These are phyloP conservation scores for Fomitopsis palustris DNA, from an alignment of 1,284 basidiomycete species.

Conservation along the genomic window DNA sequence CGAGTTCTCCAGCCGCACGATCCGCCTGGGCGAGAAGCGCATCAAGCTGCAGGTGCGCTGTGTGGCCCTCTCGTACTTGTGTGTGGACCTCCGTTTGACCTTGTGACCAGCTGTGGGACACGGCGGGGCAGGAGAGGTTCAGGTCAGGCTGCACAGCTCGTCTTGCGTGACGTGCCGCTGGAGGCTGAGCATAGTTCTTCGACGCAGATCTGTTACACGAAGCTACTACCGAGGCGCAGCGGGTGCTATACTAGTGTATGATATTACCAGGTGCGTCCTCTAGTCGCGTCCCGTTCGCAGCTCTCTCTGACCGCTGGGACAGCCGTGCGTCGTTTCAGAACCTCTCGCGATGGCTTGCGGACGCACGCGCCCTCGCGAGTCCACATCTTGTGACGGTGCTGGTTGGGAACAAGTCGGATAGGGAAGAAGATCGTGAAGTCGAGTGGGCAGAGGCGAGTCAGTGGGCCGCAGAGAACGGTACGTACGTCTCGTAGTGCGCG, in stretches of 20 bases:
- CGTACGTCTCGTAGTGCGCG: background rate
- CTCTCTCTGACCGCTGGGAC: constrained; percentile 13
- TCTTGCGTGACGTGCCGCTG: background rate
- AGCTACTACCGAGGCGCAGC: constrained; percentile 97
- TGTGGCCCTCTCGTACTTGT: background rate
- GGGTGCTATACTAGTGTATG: constrained; percentile 93
- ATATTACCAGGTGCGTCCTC: constrained; percentile 84
- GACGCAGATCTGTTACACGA: constrained; percentile 84
- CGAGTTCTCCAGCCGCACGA: constrained; percentile 88
- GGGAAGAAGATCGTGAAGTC: constrained; percentile 92
- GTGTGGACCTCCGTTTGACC: background rate
- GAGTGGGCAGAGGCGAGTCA: constrained; percentile 91
- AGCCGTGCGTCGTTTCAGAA: constrained; percentile 82
- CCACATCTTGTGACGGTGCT: constrained; percentile 88
- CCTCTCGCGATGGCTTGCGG: constrained; percentile 85
- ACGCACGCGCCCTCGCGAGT: constrained; percentile 86
- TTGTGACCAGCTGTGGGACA: constrained; percentile 84
- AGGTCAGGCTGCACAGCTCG: constrained; percentile 44
- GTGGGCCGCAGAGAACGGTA: constrained; percentile 95
- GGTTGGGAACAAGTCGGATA: constrained; percentile 94
- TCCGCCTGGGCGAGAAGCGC: constrained; percentile 87
- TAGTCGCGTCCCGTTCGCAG: background rate
- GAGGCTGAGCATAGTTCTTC: background rate
- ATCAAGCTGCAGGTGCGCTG: constrained; percentile 84
- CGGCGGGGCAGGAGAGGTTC: constrained; percentile 95